Base-by-base conservation (phyloP, 306 rosid species). In the Cicer pinnatifidum region DNA sequence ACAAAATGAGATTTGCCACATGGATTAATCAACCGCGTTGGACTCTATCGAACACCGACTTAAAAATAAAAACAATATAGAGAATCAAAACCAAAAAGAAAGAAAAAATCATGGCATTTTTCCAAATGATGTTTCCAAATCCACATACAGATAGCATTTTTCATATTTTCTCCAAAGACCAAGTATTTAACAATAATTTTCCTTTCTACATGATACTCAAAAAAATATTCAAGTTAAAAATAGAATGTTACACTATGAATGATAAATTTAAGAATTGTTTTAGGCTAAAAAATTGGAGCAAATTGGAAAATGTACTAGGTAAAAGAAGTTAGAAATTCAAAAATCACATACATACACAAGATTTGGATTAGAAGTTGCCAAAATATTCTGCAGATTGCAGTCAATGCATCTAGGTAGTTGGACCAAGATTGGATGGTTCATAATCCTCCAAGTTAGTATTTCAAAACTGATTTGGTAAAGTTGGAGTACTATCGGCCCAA, bases 221-320 rank as follows among this genome's bases (percentile, higher is more conserved):
- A 28, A 28, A 28, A 28, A 28, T 28, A 37, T 13, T 33, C 12
- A 28, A 60, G 37, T 45, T 59, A 19, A 20, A 41, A 38, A 45
- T 7, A 41, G 76, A 71, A 73, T 17, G 52, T 10, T 56, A 46
- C 11, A 35, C 23, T 3, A 47, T 16, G 60, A 47, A 50, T 6
- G 72, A 51, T 51, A 19, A 38, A 48, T 63, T 43, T 47, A 64
- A 39, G 63, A 59, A 63, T 19, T 12, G 50, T 48, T 48, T 53
- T 19, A 38, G 12, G 51, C 47, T 7, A 37, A 73, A 48, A 28
- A 28, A 28, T 3, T 28, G 35, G 35, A 28, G 35, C 35, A 28
- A 28, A 69, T 35, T 47, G 44, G 35, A 50, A 45, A 73, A 43
- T 6, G 39, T 53, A 33, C 39, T 57, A 11, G 51, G 66, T 61